These are phyloP conservation scores for Populus trichocarpa DNA, from an alignment of 441 rosid species.

Conservation along the genomic window DNA sequence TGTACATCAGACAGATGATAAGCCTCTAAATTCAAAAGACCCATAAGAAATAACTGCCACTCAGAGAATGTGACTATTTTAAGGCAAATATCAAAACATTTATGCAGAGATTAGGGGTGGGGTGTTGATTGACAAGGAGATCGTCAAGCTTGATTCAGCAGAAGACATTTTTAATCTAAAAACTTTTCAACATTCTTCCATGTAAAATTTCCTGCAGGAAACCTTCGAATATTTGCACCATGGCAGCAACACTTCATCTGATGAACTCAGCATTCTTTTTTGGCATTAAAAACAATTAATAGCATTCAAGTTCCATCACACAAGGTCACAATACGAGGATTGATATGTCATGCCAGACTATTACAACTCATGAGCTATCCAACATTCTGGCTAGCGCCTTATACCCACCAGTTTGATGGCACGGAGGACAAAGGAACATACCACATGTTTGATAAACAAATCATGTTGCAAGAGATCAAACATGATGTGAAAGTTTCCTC, in stretches of 20 bases:
- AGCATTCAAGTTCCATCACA: background rate
- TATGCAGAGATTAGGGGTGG: no score
- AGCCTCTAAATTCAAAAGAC: background rate
- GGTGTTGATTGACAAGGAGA: background rate
- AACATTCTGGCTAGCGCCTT: background rate
- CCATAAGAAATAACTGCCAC: background rate
- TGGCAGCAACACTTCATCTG: background rate
- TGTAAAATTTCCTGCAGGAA: background rate
- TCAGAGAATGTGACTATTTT: background rate
- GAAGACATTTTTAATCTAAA: background rate
- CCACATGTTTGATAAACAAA: background rate
- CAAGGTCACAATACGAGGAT: background rate
- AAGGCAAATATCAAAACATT: background rate
- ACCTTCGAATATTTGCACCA: background rate
- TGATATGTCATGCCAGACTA: background rate
- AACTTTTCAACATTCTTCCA: background rate
- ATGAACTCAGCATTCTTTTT: background rate
- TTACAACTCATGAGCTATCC: background rate
- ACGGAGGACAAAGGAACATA: background rate
- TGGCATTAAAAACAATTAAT: background rate
- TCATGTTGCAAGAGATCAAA: conserved; percentile 5
- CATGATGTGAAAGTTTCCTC: conserved; percentile 10
- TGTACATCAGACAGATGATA: background rate
- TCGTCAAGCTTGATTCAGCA: background rate
- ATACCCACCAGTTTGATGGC: conserved; percentile 14